Evolutionary conservation across 129 eudicot species (phyloP).

Genomic region (Erigeron canadensis): DNA sequence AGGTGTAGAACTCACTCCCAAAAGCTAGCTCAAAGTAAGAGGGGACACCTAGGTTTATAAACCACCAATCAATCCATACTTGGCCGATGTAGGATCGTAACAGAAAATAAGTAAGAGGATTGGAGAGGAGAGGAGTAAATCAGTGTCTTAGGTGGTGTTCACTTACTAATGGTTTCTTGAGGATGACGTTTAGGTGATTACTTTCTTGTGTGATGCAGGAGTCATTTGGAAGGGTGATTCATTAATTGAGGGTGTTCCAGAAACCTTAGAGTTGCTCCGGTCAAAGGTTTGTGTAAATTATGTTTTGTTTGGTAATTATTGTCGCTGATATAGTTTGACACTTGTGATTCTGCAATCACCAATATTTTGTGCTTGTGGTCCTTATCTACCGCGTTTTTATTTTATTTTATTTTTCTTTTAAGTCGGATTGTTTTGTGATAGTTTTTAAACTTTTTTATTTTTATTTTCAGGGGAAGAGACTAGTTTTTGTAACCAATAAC

Average conservation of each 20-base stretch:
- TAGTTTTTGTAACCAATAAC: conserved; percentile 94
- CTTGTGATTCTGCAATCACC: not conserved
- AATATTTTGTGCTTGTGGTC: not conserved
- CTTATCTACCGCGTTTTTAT: not conserved
- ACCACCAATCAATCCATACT: too few relatives aligned
- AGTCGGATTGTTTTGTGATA: conserved; percentile 2
- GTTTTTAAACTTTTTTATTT: not conserved
- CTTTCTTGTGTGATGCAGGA: conserved; percentile 44
- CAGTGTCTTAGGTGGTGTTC: not conserved
- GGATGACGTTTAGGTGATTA: conserved; percentile 4
- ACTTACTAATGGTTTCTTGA: not conserved
- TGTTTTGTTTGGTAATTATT: not conserved
- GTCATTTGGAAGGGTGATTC: conserved; percentile 98
- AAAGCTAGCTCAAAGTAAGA: too few relatives aligned
- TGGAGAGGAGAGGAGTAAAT: not conserved
- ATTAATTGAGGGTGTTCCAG: conserved; percentile 92
- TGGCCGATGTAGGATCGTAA: too few relatives aligned
- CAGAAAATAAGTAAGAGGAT: not conserved
- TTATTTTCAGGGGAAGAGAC: conserved; percentile 70
- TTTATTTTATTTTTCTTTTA: not conserved
- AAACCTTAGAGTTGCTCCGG: conserved; percentile 94
- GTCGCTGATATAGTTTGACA: not conserved
- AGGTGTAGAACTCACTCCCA: too few relatives aligned
- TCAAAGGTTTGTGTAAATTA: conserved; percentile 52
- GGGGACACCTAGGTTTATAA: too few relatives aligned